Evolutionary conservation across 2,329 filamentous ascomycete species (phyloP).

Genomic region (Gnomoniopsis sp.): DNA sequence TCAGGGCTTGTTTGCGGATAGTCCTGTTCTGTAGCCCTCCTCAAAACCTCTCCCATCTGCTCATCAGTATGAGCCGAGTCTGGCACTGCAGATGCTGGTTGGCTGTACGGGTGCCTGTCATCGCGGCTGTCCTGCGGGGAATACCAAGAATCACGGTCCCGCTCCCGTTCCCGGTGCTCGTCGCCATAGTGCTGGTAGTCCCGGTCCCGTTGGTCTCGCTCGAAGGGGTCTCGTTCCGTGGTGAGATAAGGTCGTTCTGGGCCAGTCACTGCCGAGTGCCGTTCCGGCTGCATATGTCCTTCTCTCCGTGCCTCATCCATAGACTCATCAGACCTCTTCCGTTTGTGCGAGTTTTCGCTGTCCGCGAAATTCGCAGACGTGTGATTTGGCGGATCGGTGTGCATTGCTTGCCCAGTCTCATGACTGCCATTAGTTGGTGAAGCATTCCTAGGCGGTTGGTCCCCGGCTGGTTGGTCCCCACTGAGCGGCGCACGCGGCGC

Average conservation of each 20-base stretch:
- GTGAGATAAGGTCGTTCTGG: conserved; percentile 18
- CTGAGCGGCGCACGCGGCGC: conserved; percentile 16
- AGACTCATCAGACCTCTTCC: conserved; percentile 65
- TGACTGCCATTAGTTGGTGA: conserved; percentile 29
- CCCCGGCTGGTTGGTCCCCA: conserved; percentile 17
- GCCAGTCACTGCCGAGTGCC: conserved; percentile 31
- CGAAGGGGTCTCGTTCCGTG: conserved; percentile 16
- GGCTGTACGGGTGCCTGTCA: conserved; percentile 43
- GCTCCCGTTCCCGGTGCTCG: conserved; percentile 40
- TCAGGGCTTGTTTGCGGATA: conserved; percentile 54
- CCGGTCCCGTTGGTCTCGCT: conserved; percentile 24
- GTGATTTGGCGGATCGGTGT: conserved; percentile 39
- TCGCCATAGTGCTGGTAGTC: conserved; percentile 45
- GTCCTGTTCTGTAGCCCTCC: conserved; percentile 45
- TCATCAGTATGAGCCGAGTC: conserved; percentile 48
- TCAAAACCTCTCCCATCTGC: conserved; percentile 41
- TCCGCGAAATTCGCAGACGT: conserved; percentile 39
- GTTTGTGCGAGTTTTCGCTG: conserved; percentile 54
- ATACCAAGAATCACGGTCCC: conserved; percentile 48
- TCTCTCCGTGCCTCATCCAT: conserved; percentile 43
- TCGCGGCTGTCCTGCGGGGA: conserved; percentile 41
- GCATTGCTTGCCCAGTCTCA: conserved; percentile 34
- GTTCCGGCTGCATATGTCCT: conserved; percentile 25
- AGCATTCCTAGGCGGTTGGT: conserved; percentile 26
- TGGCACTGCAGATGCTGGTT: conserved; percentile 42